phyloP scores from a whole-genome alignment of 164 flowering plant genomes.

The Aristolochia californica region DNA sequence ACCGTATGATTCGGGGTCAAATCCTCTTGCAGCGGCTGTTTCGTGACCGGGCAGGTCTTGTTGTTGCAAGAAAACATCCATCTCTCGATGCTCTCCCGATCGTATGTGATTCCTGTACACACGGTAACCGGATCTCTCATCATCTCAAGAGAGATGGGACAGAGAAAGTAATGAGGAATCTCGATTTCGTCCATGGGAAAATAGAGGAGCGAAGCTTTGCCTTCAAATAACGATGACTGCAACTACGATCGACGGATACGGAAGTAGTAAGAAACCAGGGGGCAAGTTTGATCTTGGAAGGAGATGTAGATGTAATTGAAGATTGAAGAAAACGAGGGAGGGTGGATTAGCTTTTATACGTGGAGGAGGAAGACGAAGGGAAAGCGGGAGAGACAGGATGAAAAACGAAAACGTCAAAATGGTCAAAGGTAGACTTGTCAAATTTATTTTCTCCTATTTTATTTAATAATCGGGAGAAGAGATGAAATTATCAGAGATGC shows the following conservation, averaged over 20 bases:
- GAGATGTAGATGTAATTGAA: background rate
- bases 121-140: constrained; percentile 82
- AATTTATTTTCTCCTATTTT: background rate
- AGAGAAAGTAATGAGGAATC: constrained; percentile 53
- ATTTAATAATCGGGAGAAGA: too few species aligned
- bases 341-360: background rate
- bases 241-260: background rate
- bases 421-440: constrained; percentile 3
- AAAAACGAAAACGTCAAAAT: background rate
- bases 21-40: constrained; percentile 22
- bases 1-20: constrained; percentile 77
- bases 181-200: constrained; percentile 37
- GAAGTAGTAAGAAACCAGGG: background rate
- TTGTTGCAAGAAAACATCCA: constrained; percentile 53
- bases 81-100: constrained; percentile 55
- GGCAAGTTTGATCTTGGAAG: background rate
- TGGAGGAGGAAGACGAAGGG: background rate
- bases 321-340: background rate
- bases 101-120: constrained; percentile 76
- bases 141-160: constrained; percentile 73
- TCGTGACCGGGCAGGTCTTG: constrained; percentile 57
- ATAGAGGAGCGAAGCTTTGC: too few species aligned
- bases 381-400: background rate
- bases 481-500: too few species aligned
- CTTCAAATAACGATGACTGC: too few species aligned